Evolutionary conservation across 495 filamentous ascomycete genomes (phyloP).

Genomic region (Neurospora sp.): DNA sequence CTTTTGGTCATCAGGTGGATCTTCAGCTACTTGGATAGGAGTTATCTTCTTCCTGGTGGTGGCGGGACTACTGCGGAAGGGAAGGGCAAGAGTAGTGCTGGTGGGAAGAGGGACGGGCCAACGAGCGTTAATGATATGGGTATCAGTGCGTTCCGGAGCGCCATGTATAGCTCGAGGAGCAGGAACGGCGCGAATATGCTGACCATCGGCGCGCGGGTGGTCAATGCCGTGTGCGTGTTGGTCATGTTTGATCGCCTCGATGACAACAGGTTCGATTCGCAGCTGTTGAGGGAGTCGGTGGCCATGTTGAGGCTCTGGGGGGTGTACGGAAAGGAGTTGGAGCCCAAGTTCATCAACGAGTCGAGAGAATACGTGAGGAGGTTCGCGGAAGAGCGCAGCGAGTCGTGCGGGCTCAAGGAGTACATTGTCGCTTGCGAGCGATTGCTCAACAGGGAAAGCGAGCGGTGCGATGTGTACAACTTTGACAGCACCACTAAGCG

Average conservation of each 20-base stretch:
- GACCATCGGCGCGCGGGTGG: conserved; percentile 43
- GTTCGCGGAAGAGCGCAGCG: conserved; percentile 54
- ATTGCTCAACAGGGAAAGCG: conserved; percentile 59
- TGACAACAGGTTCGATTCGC: conserved; percentile 38
- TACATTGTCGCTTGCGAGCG: conserved; percentile 59
- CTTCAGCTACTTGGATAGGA: conserved; percentile 87
- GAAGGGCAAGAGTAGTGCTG: neutral
- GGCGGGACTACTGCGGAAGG: conserved; percentile 17
- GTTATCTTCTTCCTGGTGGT: conserved; percentile 53
- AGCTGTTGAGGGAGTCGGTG: conserved; percentile 59
- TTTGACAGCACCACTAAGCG: conserved; percentile 75
- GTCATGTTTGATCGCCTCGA: conserved; percentile 59
- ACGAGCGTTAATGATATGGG: conserved; percentile 44
- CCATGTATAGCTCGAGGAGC: conserved; percentile 44
- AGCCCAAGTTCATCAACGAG: conserved; percentile 57
- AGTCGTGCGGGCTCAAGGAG: conserved; percentile 45
- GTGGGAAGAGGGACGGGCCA: conserved; percentile 25
- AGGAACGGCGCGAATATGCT: conserved; percentile 24
- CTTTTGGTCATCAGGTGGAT: conserved; percentile 70
- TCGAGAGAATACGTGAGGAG: conserved; percentile 53
- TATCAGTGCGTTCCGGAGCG: conserved; percentile 48
- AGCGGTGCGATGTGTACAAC: conserved; percentile 65
- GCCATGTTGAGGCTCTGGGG: conserved; percentile 72
- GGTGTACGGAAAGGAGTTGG: conserved; percentile 69
- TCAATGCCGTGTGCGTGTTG: conserved; percentile 66